Conservation (phyloP, 1,284 basidiomycete genomes). For the Athelia psychrophila region DNA sequence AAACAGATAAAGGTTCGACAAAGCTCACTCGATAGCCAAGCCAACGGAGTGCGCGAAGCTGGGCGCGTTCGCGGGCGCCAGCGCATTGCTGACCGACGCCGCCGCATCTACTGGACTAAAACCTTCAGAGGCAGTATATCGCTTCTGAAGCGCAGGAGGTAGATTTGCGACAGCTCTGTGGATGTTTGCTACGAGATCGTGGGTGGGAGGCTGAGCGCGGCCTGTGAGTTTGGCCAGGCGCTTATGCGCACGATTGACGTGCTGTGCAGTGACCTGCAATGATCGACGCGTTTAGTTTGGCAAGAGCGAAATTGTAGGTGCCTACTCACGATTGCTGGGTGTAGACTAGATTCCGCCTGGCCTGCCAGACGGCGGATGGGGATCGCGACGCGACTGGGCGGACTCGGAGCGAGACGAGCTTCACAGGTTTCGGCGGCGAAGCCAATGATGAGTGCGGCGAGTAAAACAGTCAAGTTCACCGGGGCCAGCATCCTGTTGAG, state of each 20-base stretch:
- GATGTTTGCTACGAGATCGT: constrained; percentile 31
- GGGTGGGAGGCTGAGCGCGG: constrained; percentile 28
- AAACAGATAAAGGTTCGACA: too few species aligned
- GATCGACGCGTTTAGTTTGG: too few species aligned
- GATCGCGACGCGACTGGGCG: too few species aligned
- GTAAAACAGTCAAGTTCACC: too few species aligned
- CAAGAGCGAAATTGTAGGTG: too few species aligned
- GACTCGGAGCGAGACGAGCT: too few species aligned
- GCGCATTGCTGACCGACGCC: constrained; percentile 2
- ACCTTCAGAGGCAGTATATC: constrained; percentile 9
- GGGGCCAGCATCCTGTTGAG: too few species aligned
- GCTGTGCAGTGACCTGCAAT: constrained; percentile 20
- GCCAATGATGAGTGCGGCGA: too few species aligned
- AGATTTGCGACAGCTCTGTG: constrained; percentile 29
- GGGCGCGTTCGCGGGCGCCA: constrained; percentile 47
- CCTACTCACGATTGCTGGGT: too few species aligned
- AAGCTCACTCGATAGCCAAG: constrained; percentile 65
- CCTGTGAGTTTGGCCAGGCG: constrained; percentile 43
- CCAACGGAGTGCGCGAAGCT: constrained; percentile 61
- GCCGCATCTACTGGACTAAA: constrained; percentile 17
- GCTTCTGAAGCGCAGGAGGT: constrained; percentile 2
- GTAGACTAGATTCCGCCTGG: too few species aligned
- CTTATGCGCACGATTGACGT: constrained; percentile 41
- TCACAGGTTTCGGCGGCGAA: too few species aligned
- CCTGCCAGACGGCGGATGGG: too few species aligned